Percentiles rank a stretch among this genome's conserved stretches.
Conservation (phyloP, 306 rosid genomes). For the Begonia fuchsioides region DNA sequence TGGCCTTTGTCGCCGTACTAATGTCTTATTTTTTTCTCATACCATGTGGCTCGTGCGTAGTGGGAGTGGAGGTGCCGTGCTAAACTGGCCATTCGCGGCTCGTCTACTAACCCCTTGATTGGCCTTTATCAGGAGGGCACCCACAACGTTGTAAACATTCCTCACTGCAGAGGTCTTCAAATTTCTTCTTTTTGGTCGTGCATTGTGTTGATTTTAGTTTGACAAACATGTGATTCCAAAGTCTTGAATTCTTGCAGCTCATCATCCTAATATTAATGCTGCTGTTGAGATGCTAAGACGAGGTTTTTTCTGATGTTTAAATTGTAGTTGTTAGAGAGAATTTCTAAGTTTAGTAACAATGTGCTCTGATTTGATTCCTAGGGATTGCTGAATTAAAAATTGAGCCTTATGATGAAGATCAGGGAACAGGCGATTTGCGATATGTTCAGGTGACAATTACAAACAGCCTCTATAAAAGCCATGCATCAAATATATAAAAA, state of each 20-base stretch:
- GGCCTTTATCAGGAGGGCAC: conserved; percentile 90
- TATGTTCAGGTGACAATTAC: conserved; percentile 48
- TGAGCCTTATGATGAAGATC: conserved; percentile 77
- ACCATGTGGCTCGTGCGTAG: conserved; percentile 12
- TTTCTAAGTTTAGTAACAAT: background rate
- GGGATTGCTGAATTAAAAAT: conserved; percentile 49
- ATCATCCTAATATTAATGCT: conserved; percentile 90
- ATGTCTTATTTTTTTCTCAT: too few relatives aligned
- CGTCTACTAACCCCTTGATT: conserved; percentile 41
- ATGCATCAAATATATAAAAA: too few relatives aligned
- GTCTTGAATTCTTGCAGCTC: conserved; percentile 37
- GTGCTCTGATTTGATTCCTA: conserved; percentile 10
- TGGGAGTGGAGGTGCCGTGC: conserved; percentile 99
- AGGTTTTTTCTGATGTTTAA: conserved; percentile 24
- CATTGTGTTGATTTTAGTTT: background rate
- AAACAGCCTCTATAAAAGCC: too few relatives aligned
- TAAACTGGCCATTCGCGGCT: conserved; percentile 82
- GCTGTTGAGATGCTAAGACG: conserved; percentile 57
- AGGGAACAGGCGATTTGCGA: conserved; percentile 69
- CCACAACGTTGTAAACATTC: conserved; percentile 77
- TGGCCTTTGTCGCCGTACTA: too few relatives aligned
- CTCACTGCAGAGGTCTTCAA: conserved; percentile 59
- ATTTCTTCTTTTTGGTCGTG: background rate
- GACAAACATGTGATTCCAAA: background rate
- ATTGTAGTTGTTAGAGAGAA: background rate